Percentiles rank a stretch among this genome's conserved stretches.
Conservation (phyloP, 2,329 filamentous ascomycete genomes). For the Cyanodermella asteris region DNA sequence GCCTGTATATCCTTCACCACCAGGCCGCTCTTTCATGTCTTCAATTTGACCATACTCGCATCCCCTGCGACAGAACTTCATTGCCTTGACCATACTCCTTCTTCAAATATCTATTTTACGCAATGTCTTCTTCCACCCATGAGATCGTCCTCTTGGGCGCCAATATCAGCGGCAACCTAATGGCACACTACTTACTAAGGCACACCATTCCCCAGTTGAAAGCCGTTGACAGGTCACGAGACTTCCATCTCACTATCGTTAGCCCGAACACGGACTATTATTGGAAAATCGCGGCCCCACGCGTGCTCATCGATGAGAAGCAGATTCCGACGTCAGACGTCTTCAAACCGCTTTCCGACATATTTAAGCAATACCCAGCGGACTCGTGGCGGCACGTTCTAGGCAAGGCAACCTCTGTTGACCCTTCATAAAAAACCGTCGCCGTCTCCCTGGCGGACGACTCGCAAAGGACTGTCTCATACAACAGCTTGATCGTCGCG, state of each 20-base stretch:
- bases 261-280: slow-evolving; percentile 31
- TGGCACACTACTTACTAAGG: slow-evolving; percentile 18
- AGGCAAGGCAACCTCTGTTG: slow-evolving; percentile 25
- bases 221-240: slow-evolving; percentile 11
- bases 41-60: too few species aligned
- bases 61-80: too few species aligned
- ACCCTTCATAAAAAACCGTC: slow-evolving; percentile 22
- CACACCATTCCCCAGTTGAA: slow-evolving; percentile 11
- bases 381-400: slow-evolving; percentile 29
- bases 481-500: slow-evolving; percentile 34
- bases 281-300: slow-evolving; percentile 31
- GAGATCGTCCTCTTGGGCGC: slow-evolving; percentile 17
- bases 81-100: too few species aligned
- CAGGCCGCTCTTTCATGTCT: too few species aligned
- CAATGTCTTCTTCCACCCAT: slow-evolving; percentile 4
- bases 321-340: slow-evolving; percentile 26
- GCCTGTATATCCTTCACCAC: too few species aligned
- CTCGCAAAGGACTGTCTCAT: slow-evolving; percentile 16
- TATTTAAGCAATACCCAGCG: slow-evolving; percentile 27
- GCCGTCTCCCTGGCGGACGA: slow-evolving; percentile 16
- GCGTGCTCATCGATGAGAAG: slow-evolving; percentile 26
- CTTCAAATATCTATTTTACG: too few species aligned
- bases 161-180: slow-evolving; percentile 15
- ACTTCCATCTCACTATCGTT: slow-evolving; percentile 32
- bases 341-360: slow-evolving; percentile 26